A percentile compares a stretch with the other conserved stretches of the same genome.
These are phyloP conservation scores for Craspedostauros australis DNA, from an alignment of 108 stramenopile species.

Conservation along the genomic window DNA sequence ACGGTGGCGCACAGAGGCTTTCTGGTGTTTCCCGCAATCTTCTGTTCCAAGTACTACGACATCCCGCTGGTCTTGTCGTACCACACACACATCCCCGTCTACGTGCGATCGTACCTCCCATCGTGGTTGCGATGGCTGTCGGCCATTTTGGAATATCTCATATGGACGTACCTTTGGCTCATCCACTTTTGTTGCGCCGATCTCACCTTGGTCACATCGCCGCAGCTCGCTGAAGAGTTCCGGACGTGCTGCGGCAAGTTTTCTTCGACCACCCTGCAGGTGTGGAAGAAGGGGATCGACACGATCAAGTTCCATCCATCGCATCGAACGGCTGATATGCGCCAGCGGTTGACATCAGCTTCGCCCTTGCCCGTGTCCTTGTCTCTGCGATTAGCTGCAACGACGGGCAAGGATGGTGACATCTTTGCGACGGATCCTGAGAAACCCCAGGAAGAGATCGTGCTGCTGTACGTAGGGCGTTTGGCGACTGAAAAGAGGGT, in stretches of 20 bases:
- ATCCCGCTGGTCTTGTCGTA: slow-evolving; percentile 44
- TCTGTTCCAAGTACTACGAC: slow-evolving; percentile 18
- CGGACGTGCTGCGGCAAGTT: slow-evolving; percentile 27
- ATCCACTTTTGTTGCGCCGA: slow-evolving; percentile 49
- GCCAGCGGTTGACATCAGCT: slow-evolving; percentile 57
- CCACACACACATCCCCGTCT: slow-evolving; percentile 81
- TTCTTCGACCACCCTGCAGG: slow-evolving; percentile 39
- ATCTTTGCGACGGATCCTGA: too few species aligned
- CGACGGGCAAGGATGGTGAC: too few species aligned
- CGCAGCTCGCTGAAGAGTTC: slow-evolving; percentile 67
- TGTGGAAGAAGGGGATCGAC: slow-evolving; percentile 87
- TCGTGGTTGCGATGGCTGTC: slow-evolving; percentile 29
- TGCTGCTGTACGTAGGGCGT: slow-evolving; percentile 89
- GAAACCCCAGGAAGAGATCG: slow-evolving; percentile 79
- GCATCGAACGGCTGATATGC: slow-evolving; percentile 47
- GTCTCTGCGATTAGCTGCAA: too few species aligned
- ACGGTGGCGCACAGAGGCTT: too few species aligned
- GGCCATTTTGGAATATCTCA: too few species aligned
- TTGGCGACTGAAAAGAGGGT: slow-evolving; percentile 84
- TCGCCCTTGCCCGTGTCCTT: too few species aligned
- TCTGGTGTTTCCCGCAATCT: slow-evolving; percentile 41
- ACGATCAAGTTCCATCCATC: slow-evolving; percentile 77
- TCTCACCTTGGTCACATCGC: slow-evolving; percentile 70
- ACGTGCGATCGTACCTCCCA: slow-evolving; percentile 49
- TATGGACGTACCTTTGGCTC: too few species aligned